phyloP scores from a whole-genome alignment of 352 stramenopile species.

The Phytophthora crassamura region DNA sequence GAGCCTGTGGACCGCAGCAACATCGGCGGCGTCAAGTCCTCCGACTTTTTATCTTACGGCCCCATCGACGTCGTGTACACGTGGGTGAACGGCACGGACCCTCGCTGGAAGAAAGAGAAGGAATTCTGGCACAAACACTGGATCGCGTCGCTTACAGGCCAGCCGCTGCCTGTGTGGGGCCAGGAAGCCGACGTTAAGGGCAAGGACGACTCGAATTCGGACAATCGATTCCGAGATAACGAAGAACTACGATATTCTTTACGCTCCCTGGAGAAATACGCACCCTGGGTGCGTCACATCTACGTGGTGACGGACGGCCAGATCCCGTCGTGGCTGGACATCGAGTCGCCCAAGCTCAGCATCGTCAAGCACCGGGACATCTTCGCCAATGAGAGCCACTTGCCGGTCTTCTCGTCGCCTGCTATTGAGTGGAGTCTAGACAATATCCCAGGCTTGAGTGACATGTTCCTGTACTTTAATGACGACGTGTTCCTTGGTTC shows the following conservation, averaged over 20 bases:
- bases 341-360: conserved; percentile 76
- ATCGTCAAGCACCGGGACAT: conserved; percentile 93
- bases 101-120: conserved; percentile 91
- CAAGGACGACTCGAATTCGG: conserved; percentile 74
- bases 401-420: conserved; percentile 95
- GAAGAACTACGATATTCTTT: conserved; percentile 94
- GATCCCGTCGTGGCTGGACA: conserved; percentile 93
- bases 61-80: conserved; percentile 97
- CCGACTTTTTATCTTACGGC: conserved; percentile 72
- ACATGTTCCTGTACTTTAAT: conserved; percentile 97
- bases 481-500: conserved; percentile 96
- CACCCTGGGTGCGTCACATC: conserved; percentile 94
- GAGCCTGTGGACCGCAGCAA: conserved; percentile 50
- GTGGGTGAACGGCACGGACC: conserved; percentile 96
- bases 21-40: conserved; percentile 67
- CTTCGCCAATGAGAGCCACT: conserved; percentile 87
- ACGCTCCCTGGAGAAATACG: conserved; percentile 95
- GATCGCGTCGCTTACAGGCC: conserved; percentile 84
- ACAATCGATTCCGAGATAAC: conserved; percentile 95
- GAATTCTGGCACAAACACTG: conserved; percentile 91
- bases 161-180: conserved; percentile 68
- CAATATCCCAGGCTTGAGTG: conserved; percentile 91
- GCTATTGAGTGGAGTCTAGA: conserved; percentile 95
- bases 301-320: conserved; percentile 96
- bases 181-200: conserved; percentile 58